Evolutionary conservation across 495 filamentous ascomycete genomes (phyloP).

Genomic region (Lasiosphaeris hirsuta): DNA sequence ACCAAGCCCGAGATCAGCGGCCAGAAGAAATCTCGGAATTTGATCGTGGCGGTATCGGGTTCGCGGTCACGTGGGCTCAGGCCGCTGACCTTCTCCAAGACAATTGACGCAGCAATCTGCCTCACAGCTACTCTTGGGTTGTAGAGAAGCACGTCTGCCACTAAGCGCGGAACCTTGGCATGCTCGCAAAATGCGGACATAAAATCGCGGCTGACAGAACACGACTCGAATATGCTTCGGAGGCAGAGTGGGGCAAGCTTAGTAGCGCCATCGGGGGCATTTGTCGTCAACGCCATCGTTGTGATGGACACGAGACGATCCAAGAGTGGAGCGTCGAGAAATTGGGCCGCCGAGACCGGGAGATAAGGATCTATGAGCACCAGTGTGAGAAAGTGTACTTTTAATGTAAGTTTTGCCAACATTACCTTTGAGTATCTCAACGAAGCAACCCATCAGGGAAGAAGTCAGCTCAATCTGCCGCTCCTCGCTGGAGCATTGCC

Average conservation of each 20-base stretch:
- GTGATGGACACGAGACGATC: conserved; percentile 40
- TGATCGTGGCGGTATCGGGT: conserved; percentile 21
- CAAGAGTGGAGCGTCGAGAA: conserved; percentile 31
- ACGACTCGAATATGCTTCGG: conserved; percentile 62
- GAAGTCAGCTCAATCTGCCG: conserved; percentile 40
- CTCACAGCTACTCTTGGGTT: conserved; percentile 41
- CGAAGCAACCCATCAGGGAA: conserved; percentile 40
- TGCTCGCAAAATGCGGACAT: conserved; percentile 56
- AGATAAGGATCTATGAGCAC: conserved; percentile 19
- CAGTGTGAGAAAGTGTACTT: not conserved
- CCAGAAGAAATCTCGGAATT: conserved; percentile 48
- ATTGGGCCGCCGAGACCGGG: conserved; percentile 18
- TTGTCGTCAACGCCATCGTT: conserved; percentile 8
- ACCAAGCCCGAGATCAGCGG: conserved; percentile 44
- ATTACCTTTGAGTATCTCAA: conserved; percentile 43
- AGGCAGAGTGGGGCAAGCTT: conserved; percentile 53
- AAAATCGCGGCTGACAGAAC: conserved; percentile 54
- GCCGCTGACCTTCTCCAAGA: conserved; percentile 26
- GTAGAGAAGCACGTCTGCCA: conserved; percentile 40
- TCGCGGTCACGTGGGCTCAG: conserved; percentile 2
- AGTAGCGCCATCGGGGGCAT: conserved; percentile 31
- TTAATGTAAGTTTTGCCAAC: not conserved
- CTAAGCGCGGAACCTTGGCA: conserved; percentile 24
- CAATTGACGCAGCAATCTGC: conserved; percentile 37
- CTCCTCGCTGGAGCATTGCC: conserved; percentile 35